Percentiles rank a stretch among this genome's conserved stretches.
These are phyloP conservation scores for Capsicum rhomboideum DNA, from an alignment of 257 asterid genomes.

Conservation along the genomic window DNA sequence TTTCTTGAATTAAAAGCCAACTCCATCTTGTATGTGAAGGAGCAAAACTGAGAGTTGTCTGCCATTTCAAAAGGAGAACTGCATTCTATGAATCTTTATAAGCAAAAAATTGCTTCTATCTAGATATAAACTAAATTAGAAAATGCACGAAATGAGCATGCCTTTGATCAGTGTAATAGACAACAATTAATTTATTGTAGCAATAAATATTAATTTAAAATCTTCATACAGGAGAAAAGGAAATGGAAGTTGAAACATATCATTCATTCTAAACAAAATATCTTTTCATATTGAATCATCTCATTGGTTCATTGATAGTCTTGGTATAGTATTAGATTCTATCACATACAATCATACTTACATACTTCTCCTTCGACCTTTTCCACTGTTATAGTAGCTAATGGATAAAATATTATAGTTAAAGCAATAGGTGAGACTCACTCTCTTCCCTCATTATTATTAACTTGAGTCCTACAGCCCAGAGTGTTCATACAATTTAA, in stretches of 20 bases:
- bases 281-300: background rate
- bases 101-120: background rate
- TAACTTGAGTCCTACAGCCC: background rate
- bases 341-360: background rate
- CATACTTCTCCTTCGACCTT: background rate
- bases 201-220: background rate
- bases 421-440: background rate
- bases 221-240: background rate
- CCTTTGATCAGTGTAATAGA: background rate
- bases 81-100: background rate
- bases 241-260: background rate
- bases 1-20: background rate
- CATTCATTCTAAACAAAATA: background rate
- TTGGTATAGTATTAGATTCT: background rate
- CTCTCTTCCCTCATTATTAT: background rate
- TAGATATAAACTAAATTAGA: background rate
- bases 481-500: background rate
- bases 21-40: background rate
- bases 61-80: background rate
- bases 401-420: background rate
- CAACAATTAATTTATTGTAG: background rate
- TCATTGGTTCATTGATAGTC: background rate
- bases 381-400: background rate
- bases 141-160: background rate
- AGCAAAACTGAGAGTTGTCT: background rate